Conservation (phyloP, 805 yeast genomes). For the Wickerhamiella brachini region DNA sequence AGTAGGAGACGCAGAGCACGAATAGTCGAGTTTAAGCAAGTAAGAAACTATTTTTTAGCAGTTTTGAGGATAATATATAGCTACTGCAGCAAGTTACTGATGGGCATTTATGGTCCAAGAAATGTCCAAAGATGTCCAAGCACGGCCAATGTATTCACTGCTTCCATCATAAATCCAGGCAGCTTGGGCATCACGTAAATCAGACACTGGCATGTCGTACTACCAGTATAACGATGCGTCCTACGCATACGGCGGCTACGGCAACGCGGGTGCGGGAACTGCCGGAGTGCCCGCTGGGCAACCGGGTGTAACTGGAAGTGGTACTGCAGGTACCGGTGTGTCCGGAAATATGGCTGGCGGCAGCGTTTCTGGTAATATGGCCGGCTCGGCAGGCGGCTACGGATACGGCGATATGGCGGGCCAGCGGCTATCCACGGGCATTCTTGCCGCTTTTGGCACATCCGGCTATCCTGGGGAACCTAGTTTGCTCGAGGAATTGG, state of each 20-base stretch:
- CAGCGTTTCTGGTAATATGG: constrained; percentile 1
- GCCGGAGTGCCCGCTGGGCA: no score
- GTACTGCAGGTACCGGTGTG: neutral
- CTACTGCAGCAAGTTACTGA: no score
- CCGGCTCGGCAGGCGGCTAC: constrained; percentile 4
- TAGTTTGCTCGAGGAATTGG: constrained; percentile 80
- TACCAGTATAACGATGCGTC: constrained; percentile 1
- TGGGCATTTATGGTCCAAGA: no score
- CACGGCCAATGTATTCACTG: no score
- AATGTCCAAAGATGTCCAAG: no score
- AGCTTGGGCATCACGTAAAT: no score
- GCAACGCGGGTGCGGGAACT: constrained; percentile 8
- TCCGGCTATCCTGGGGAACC: constrained; percentile 94
- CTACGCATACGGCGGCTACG: neutral
- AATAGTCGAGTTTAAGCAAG: no score
- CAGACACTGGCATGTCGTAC: constrained; percentile 9
- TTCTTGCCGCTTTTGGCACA: constrained; percentile 84
- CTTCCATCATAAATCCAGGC: no score
- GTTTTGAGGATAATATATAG: no score
- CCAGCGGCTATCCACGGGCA: constrained; percentile 48
- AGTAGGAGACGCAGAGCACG: no score
- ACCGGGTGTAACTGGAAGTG: neutral
- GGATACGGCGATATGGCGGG: constrained; percentile 5
- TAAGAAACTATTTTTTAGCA: no score
- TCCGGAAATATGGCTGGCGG: neutral